Evolutionary conservation across 257 asterid genomes (phyloP).

Genomic region (Catharanthus roseus): DNA sequence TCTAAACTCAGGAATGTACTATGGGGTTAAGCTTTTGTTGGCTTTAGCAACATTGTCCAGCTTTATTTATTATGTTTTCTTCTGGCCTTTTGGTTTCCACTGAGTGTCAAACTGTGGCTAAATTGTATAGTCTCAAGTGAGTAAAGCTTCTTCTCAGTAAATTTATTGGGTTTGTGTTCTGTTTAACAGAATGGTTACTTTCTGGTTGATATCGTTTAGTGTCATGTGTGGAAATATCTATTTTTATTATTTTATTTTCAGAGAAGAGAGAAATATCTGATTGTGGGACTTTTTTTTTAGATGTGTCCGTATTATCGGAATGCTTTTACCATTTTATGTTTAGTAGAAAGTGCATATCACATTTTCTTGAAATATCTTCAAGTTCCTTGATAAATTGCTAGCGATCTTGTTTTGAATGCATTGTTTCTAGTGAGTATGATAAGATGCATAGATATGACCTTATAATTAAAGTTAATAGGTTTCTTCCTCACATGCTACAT

Average conservation of each 20-base stretch:
- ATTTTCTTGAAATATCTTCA: neutral
- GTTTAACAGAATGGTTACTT: neutral
- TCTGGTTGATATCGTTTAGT: neutral
- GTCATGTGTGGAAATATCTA: neutral
- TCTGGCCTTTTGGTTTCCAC: neutral
- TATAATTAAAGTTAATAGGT: too few relatives aligned
- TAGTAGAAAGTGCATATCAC: neutral
- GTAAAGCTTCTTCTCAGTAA: neutral
- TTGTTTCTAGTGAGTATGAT: too few relatives aligned
- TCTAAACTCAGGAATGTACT: neutral
- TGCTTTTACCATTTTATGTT: neutral
- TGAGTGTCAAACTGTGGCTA: neutral
- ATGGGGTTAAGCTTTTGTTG: neutral
- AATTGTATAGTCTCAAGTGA: neutral
- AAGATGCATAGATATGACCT: too few relatives aligned
- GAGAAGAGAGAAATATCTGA: neutral
- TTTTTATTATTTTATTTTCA: neutral
- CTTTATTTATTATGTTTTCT: neutral
- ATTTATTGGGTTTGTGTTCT: neutral
- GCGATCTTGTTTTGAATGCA: neutral
- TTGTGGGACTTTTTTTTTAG: neutral
- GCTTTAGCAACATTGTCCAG: neutral
- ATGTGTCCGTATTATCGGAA: neutral
- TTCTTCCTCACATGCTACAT: neutral
- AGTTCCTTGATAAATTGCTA: neutral